Evolutionary conservation across 1,284 basidiomycete genomes (phyloP).

Genomic region (Ganoderma sinense): DNA sequence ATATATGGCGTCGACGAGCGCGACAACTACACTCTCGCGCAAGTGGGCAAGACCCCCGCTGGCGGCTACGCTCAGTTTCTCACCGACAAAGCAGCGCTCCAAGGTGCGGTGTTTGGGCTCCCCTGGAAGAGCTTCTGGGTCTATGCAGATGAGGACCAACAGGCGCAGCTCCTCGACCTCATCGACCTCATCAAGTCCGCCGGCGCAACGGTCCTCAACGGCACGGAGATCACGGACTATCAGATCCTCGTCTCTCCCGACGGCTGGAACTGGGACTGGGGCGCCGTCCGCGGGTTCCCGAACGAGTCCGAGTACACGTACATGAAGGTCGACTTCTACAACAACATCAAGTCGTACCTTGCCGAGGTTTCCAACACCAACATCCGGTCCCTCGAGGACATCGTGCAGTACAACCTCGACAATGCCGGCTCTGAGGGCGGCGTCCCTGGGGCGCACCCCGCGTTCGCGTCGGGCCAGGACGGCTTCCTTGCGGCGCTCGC

Average conservation of each 20-base stretch:
- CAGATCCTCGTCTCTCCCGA: constrained; percentile 39
- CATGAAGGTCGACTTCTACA: constrained; percentile 45
- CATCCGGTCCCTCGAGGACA: constrained; percentile 45
- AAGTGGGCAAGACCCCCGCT: constrained; percentile 31
- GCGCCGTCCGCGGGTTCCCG: constrained; percentile 35
- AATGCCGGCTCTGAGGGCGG: constrained; percentile 48
- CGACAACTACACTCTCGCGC: constrained; percentile 68
- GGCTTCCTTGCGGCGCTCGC: constrained; percentile 56
- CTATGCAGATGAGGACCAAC: background rate
- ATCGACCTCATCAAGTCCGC: constrained; percentile 20
- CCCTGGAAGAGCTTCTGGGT: constrained; percentile 7
- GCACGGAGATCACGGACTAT: constrained; percentile 46
- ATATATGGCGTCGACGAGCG: constrained; percentile 68
- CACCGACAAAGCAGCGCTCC: constrained; percentile 15
- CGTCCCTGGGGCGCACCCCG: constrained; percentile 43
- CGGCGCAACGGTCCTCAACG: constrained; percentile 49
- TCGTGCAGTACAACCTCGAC: constrained; percentile 51
- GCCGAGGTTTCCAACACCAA: constrained; percentile 42
- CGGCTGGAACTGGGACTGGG: constrained; percentile 37
- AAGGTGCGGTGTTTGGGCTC: constrained; percentile 10
- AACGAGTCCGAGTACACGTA: constrained; percentile 37
- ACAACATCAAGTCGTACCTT: constrained; percentile 26
- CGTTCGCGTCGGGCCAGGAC: constrained; percentile 40
- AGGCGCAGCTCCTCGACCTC: constrained; percentile 29
- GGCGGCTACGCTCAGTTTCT: background rate